A percentile compares a stretch with the other conserved stretches of the same genome.
Evolutionary conservation across 1,284 basidiomycete species (phyloP).

Genomic region (Heterobasidion irregulare): DNA sequence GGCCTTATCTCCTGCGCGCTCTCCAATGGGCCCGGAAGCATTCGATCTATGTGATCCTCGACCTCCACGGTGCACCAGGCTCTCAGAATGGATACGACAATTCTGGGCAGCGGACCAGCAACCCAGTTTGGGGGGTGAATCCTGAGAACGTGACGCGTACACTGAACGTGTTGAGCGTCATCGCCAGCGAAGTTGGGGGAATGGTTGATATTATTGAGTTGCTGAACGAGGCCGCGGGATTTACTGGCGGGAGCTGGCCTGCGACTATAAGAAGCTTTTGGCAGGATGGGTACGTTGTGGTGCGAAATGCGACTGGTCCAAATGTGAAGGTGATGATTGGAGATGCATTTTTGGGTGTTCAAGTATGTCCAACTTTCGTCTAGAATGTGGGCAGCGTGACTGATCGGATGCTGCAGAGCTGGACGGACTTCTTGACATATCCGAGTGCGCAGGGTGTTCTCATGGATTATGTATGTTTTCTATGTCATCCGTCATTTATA

Average conservation of each 20-base stretch:
- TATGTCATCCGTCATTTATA: background rate
- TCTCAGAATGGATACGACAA: constrained; percentile 80
- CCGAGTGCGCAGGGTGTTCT: constrained; percentile 44
- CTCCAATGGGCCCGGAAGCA: constrained; percentile 58
- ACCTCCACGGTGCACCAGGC: constrained; percentile 65
- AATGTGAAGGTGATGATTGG: constrained; percentile 58
- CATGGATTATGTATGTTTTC: constrained; percentile 47
- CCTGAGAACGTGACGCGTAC: constrained; percentile 54
- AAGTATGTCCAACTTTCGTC: constrained; percentile 22
- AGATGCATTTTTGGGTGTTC: constrained; percentile 63
- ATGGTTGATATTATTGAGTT: constrained; percentile 55
- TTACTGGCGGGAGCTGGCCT: constrained; percentile 31
- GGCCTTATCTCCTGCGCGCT: constrained; percentile 58
- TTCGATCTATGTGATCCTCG: constrained; percentile 55
- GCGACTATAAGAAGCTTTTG: constrained; percentile 40
- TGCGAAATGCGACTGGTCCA: constrained; percentile 37
- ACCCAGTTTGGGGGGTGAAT: constrained; percentile 56
- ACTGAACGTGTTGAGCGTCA: constrained; percentile 50
- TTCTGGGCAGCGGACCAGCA: constrained; percentile 64
- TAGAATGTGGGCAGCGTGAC: background rate
- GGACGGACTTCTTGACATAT: constrained; percentile 52
- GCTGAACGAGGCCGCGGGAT: constrained; percentile 58
- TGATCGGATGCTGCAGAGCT: constrained; percentile 29
- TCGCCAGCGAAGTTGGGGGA: constrained; percentile 47
- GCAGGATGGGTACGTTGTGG: constrained; percentile 46